Evolutionary conservation across 257 asterid species (phyloP).

Genomic region (Cynanchum wilfordii): DNA sequence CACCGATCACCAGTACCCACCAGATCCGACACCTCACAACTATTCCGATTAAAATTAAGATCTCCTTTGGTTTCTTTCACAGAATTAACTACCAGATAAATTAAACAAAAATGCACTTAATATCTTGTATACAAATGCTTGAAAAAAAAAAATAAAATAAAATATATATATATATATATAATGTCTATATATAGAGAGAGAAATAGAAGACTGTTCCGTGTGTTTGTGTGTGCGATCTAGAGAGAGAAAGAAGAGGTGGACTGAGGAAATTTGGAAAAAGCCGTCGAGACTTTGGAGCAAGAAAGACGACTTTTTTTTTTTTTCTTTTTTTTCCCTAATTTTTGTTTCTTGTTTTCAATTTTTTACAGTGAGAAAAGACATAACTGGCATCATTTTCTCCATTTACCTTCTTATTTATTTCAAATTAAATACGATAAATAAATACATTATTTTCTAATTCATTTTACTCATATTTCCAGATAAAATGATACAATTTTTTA

Average conservation of each 20-base stretch:
- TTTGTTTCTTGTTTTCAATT: not conserved
- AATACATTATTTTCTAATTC: no score
- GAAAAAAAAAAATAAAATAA: not conserved
- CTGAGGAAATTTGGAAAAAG: conserved; percentile 35
- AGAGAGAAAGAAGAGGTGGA: conserved; percentile 45
- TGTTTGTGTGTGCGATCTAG: conserved; percentile 55
- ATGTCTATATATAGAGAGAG: conserved; percentile 29
- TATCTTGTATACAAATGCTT: not conserved
- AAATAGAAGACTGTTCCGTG: conserved; percentile 18
- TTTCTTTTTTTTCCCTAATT: no score
- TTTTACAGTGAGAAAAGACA: not conserved
- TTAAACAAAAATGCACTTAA: conserved; percentile 2
- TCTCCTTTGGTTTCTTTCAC: not conserved
- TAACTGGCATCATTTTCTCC: no score
- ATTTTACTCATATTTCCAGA: no score
- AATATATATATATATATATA: no score
- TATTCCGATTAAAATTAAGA: conserved; percentile 11
- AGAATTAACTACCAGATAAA: not conserved
- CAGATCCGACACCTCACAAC: conserved; percentile 50
- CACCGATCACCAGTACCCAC: conserved; percentile 11
- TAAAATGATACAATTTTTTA: no score
- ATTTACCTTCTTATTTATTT: no score
- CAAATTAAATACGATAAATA: no score
- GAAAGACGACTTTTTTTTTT: conserved; percentile 49
- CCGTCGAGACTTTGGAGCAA: conserved; percentile 46